Percentiles rank a stretch among this genome's conserved stretches.
These are phyloP conservation scores for Leishmania turanica DNA, from an alignment of 208 protist species.

Conservation along the genomic window DNA sequence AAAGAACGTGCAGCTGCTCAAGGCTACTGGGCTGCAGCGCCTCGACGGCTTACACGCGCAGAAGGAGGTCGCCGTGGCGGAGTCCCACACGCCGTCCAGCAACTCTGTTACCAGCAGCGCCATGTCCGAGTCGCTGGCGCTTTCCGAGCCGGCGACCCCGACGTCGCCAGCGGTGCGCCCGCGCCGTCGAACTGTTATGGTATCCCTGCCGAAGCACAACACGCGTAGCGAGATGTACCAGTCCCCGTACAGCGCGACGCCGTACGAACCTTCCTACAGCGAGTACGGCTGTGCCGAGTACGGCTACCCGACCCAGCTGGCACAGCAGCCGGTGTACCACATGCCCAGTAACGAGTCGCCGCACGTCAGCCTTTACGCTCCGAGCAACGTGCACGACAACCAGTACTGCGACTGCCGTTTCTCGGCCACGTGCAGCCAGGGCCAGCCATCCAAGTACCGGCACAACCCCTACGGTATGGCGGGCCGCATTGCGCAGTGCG, in stretches of 20 bases:
- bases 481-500: conserved; percentile 31
- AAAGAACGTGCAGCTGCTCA: conserved; percentile 66
- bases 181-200: conserved; percentile 58
- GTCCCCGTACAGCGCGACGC: conserved; percentile 22
- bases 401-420: conserved; percentile 49
- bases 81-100: conserved; percentile 10
- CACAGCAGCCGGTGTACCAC: neutral
- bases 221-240: conserved; percentile 32
- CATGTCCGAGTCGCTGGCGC: conserved; percentile 18
- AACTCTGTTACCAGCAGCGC: conserved; percentile 24
- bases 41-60: conserved; percentile 39
- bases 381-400: conserved; percentile 2
- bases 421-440: conserved; percentile 60
- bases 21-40: conserved; percentile 66
- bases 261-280: conserved; percentile 25
- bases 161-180: conserved; percentile 16
- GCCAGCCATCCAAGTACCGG: conserved; percentile 69
- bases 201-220: conserved; percentile 57
- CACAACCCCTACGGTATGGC: conserved; percentile 83
- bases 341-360: neutral
- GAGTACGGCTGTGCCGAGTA: conserved; percentile 26
- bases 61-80: neutral
- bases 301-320: conserved; percentile 23
- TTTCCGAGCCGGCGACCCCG: conserved; percentile 5
- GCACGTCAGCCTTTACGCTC: neutral